Evolutionary conservation across 75 land plant species (phyloP).

Genomic region (Ceratopteris richardii): DNA sequence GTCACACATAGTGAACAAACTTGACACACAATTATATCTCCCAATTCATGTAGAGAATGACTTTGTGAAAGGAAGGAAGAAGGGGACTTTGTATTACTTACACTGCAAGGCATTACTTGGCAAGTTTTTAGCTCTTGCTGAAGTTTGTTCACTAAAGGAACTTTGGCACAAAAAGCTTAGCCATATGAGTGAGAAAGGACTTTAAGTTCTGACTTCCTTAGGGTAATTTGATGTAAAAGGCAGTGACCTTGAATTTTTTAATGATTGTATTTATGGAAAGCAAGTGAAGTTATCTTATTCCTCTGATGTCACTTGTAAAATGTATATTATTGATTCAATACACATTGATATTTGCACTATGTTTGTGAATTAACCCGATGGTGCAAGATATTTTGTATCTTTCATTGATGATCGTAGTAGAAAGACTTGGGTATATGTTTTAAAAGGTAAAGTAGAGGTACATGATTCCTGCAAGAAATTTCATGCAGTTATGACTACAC

Average conservation of each 20-base stretch:
- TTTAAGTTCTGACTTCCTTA: neutral
- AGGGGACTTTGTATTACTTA: no score
- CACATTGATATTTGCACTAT: neutral
- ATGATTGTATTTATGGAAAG: conserved; percentile 2
- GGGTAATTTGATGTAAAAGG: neutral
- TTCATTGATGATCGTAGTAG: neutral
- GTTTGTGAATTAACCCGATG: neutral
- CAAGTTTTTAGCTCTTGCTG: neutral
- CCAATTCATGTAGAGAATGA: no score
- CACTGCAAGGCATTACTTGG: neutral
- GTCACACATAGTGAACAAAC: no score
- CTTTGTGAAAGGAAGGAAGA: no score
- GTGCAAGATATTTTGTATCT: neutral
- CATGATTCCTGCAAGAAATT: neutral
- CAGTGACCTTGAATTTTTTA: neutral
- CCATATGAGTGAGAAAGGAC: conserved; percentile 3
- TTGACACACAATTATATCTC: no score
- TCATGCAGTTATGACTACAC: neutral
- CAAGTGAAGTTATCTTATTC: neutral
- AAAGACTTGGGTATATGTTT: no score
- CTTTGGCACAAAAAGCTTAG: neutral
- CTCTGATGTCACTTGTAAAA: neutral
- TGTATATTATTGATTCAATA: neutral
- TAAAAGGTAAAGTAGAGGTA: neutral
- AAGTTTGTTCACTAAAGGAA: neutral